These are phyloP conservation scores for Xylariaceae sp. DNA, from an alignment of 2,329 filamentous ascomycete genomes.

Conservation along the genomic window DNA sequence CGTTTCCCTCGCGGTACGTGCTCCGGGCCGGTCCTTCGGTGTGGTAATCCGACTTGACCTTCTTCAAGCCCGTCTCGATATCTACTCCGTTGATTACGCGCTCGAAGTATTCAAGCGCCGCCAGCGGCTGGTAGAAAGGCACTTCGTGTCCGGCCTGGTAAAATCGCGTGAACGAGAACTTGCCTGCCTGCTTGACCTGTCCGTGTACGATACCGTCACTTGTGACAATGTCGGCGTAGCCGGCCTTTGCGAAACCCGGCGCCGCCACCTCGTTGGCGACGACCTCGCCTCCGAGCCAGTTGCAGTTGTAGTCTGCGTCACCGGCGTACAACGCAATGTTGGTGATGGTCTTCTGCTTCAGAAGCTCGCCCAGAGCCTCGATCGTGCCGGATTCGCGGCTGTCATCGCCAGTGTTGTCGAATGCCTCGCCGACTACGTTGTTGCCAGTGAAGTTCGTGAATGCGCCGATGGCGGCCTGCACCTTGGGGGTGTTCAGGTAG, in stretches of 20 bases:
- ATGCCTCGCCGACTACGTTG: conserved; percentile 41
- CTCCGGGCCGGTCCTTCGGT: conserved; percentile 38
- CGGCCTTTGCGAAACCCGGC: conserved; percentile 39
- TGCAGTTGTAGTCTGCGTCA: conserved; percentile 34
- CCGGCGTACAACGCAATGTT: conserved; percentile 31
- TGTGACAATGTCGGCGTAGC: conserved; percentile 42
- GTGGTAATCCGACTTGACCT: conserved; percentile 25
- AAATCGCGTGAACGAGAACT: conserved; percentile 46
- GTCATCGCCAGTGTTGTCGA: conserved; percentile 54
- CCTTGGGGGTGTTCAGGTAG: conserved; percentile 52
- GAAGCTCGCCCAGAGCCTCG: conserved; percentile 24
- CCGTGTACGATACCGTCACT: conserved; percentile 44
- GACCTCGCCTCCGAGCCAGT: conserved; percentile 31
- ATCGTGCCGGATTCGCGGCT: conserved; percentile 27
- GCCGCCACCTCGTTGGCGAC: conserved; percentile 34
- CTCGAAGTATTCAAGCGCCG: conserved; percentile 44
- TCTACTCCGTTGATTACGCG: conserved; percentile 44
- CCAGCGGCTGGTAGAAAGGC: conserved; percentile 51
- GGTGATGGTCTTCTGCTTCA: conserved; percentile 16
- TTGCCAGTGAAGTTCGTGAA: conserved; percentile 53
- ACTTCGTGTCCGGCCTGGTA: conserved; percentile 39
- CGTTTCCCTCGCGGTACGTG: conserved; percentile 42
- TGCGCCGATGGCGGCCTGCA: conserved; percentile 55
- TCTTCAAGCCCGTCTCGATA: conserved; percentile 42
- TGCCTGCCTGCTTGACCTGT: conserved; percentile 46